Base-by-base conservation (phyloP, 108 stramenopile genomes). In the Halocafeteria seosinensis region DNA sequence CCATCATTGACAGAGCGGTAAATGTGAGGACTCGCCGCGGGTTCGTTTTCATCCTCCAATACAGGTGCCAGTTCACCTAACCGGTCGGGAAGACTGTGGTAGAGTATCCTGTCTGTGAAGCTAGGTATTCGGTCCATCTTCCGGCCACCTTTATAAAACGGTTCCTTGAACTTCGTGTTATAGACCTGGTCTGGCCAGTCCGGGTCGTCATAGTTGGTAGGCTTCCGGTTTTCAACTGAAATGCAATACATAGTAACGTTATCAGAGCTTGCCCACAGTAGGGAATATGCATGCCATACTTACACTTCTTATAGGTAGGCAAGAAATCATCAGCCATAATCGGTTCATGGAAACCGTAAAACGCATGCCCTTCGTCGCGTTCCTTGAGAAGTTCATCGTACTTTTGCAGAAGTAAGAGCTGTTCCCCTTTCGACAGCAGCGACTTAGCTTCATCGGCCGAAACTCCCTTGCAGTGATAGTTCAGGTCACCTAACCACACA, bases 231-330 rank as follows among this genome's bases (percentile, higher is more conserved):
- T n/a, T 3, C 25, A 13, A 64, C n/a, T n/a, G n/a, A n/a, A n/a
- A n/a, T n/a, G n/a, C n/a, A n/a, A n/a, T n/a, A n/a, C n/a, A n/a
- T n/a, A n/a, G n/a, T n/a, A n/a, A n/a, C n/a, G n/a, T n/a, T n/a
- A n/a, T n/a, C n/a, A n/a, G n/a, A n/a, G n/a, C n/a, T n/a, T n/a
- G n/a, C n/a, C n/a, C n/a, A n/a, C n/a, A n/a, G n/a, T n/a, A n/a
- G n/a, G n/a, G n/a, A n/a, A n/a, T n/a, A n/a, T n/a, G n/a, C n/a
- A n/a, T n/a, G n/a, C n/a, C n/a, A n/a, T n/a, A n/a, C n/a, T n/a
- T n/a, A n/a, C n/a, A 13, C 62, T 70, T 70, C 52, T 63, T 62
- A 50, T 70, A 70, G 37, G 69, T 70, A 17, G 69, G 69, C 38
- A 62, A 55, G 64, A 70, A 70, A 38, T 70, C 62, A 5, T 53